Percentiles rank a stretch among this genome's conserved stretches.
Evolutionary conservation across 1,284 basidiomycete genomes (phyloP).

Genomic region (Heterobasidion occidentale): DNA sequence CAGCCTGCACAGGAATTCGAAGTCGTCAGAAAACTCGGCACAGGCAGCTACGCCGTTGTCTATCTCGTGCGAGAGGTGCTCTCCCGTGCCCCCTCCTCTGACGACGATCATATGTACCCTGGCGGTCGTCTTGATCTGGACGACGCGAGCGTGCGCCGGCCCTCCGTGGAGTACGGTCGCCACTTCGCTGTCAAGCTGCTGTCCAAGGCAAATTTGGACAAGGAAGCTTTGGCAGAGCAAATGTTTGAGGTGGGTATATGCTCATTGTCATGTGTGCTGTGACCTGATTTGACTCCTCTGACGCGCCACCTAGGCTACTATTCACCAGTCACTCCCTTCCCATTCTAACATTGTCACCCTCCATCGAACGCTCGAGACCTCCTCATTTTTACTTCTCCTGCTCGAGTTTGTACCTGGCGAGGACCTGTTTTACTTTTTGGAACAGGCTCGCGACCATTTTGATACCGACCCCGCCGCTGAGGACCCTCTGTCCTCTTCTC

Average conservation of each 20-base stretch:
- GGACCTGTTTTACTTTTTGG: constrained; percentile 95
- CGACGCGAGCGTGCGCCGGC: constrained; percentile 28
- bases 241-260: constrained; percentile 64
- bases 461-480: constrained; percentile 42
- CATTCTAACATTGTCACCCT: constrained; percentile 96
- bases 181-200: constrained; percentile 96
- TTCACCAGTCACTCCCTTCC: constrained; percentile 88
- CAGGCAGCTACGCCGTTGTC: constrained; percentile 89
- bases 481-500: constrained; percentile 29
- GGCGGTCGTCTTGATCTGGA: constrained; percentile 56
- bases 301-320: constrained; percentile 55
- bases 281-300: neutral
- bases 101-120: constrained; percentile 48
- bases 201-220: constrained; percentile 86
- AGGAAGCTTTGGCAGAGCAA: constrained; percentile 81
- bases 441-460: constrained; percentile 84
- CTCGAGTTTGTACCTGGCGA: constrained; percentile 95
- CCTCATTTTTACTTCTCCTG: constrained; percentile 73
- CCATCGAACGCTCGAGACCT: constrained; percentile 81
- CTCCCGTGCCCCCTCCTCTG: constrained; percentile 45
- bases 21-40: constrained; percentile 79
- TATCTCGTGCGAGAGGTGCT: constrained; percentile 87
- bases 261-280: constrained; percentile 4
- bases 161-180: constrained; percentile 58
- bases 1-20: constrained; percentile 65